Base-by-base conservation (phyloP, 768 basidiomycete genomes). In the Clitopilus hobsonii region DNA sequence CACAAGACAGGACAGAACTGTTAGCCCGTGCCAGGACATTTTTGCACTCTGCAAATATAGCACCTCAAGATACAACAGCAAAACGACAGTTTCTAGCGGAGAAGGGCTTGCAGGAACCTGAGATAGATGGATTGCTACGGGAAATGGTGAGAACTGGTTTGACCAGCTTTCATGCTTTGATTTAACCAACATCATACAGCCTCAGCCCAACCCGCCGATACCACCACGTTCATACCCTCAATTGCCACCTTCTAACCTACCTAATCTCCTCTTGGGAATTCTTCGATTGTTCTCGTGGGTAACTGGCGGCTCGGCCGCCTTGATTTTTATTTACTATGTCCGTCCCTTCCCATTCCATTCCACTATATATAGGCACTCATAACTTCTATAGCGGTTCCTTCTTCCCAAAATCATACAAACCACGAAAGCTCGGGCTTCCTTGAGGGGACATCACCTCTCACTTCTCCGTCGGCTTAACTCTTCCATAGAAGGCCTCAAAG, bases 141-240 rank as follows among this genome's bases (percentile, higher is more conserved):
- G 82, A 85, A 58, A 52, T 76, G 61, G 89, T 89, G 60, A 45
- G 79, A 66, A 8, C 29, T 41, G n/a, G 38, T 25, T 36, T 28
- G 22, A 13, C 22, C 27, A 45, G 18, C 11, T 23, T 13, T 16
- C 55, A 26, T 8, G 10, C 36, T 29, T 22, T 13, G 20, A 11
- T 25, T 29, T 27, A 23, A 25, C 23, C 27, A 2, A 13, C 16
- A 10, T 29, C 38, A 6, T 32, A 8, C 38, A 76, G 74, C 66
- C 71, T 16, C 61, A 60, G 22, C 68, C 67, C 54, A 55, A 65
- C n/a, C 88, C 85, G 7, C 55, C 67, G 5, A 68, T 91, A 29
- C 89, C 89, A 18, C 87, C 89, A 0, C 79, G 87, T 59, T 83
- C 85, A 49, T 91, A 91, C 61, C 89, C 89, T 3, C 81, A 79